Evolutionary conservation across 83 land plant genomes (phyloP).

Genomic region (Larix sibirica): DNA sequence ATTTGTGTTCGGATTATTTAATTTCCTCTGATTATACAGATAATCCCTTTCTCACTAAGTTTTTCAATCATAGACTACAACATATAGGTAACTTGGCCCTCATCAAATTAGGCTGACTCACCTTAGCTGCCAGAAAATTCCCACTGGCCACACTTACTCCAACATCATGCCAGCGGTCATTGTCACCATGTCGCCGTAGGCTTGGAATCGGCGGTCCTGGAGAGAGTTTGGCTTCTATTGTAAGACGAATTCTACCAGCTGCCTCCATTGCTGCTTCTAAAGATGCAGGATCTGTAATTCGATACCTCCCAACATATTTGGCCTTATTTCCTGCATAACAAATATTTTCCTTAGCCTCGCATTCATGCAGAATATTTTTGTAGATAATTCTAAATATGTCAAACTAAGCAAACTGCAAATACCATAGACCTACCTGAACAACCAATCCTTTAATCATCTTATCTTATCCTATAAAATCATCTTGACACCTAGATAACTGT

Average conservation of each 20-base stretch:
- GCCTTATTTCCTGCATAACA: constrained; percentile 60
- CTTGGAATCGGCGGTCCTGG: constrained; percentile 82
- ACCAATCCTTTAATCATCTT: constrained; percentile 1
- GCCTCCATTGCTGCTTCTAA: constrained; percentile 95
- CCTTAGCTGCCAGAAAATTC: constrained; percentile 97
- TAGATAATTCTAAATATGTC: background rate
- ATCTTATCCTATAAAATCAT: background rate
- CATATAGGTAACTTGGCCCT: constrained; percentile 2
- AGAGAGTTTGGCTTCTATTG: constrained; percentile 91
- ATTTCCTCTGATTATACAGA: background rate
- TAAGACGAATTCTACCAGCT: constrained; percentile 73
- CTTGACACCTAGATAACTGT: background rate
- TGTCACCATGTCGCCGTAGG: constrained; percentile 93
- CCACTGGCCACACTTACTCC: constrained; percentile 94
- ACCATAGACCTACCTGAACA: background rate
- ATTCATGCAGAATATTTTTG: no score
- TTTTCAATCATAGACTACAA: background rate
- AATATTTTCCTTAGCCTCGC: background rate
- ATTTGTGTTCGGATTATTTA: background rate
- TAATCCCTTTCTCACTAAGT: background rate
- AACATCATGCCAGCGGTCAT: constrained; percentile 89
- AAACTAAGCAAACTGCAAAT: background rate
- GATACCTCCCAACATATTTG: constrained; percentile 83
- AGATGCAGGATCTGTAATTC: constrained; percentile 83
- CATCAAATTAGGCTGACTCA: constrained; percentile 10